Evolutionary conservation across 306 rosid species (phyloP), one percentile per base, ranked within the genome.

Genomic region (Cucumis hystrix): DNA sequence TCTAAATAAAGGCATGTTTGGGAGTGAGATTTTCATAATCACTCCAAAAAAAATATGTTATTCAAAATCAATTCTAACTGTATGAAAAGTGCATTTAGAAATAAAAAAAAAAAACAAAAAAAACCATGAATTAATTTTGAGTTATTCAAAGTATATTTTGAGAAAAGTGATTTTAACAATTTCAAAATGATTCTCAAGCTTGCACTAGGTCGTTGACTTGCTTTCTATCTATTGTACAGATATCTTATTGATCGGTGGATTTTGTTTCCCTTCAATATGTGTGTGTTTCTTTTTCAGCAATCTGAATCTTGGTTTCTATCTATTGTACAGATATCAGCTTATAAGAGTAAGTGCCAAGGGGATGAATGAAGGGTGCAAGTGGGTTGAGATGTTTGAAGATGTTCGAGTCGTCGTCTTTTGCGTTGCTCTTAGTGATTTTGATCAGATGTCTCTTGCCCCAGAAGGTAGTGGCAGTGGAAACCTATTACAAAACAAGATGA

Each of bases 331-430:
- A 87, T 96, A 89, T 84, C 99, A 96, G 82, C 97, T 96, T 25
- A 92, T 96, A 84, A 88, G 98, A 80, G 98, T 96, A 63, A 96
- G 93, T 80, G 98, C 98, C 25, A 91, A 86, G 89, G 99, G 99
- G 79, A 89, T 96, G 88, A 91, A 67, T 41, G 97, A 95, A 69
- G 96, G 99, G 35, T 90, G 99, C 82, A 96, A 92, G 79, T 92
- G 99, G 99, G 97, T 92, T 62, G 99, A 92, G 83, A 96, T 96
- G 99, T 96, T 96, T 20, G 98, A 92, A 87, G 99, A 96, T 47
- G 99, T 96, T 12, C 88, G 97, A 12, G 98, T 87, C 10, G 91
- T 96, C 18, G 91, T 92, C 66, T 96, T 92, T 51, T 92, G 96
- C 1, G 83, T 89, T n/a, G 76, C 96, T 30, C 91, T 96, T 54